Base-by-base conservation (phyloP, 179 eudicot genomes). In the Drosera spatulata region DNA sequence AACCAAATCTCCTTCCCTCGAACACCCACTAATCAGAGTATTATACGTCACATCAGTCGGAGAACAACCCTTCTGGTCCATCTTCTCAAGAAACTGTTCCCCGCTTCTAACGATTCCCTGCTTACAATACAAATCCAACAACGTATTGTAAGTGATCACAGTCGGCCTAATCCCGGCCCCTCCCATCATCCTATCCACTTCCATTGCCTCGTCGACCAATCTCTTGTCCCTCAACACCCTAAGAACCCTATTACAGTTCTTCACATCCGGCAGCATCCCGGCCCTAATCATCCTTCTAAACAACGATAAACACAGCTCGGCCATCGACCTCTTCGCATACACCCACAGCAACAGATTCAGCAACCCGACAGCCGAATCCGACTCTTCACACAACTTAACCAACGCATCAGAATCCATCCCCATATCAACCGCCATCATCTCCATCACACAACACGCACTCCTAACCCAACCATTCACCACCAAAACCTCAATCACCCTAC, bases 221-320 rank as follows among this genome's bases (percentile, higher is more conserved):
- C 62, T 50, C 53, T 53, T 75, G 62, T 79, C 80, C 53, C 84
- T 76, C 61, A 81, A 79, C 10, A 74, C 7, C 65, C 68, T 62
- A 65, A 84, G 78, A 71, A 84, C 58, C 60, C 84, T 74, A 64
- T 84, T 84, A 43, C 86, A 84, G 52, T 70, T 79, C 69, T 72
- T 74, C 63, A 81, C 73, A 69, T 79, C 82, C 4, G 86, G 86
- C 48, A 69, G 72, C n/a, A 79, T 71, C 61, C 67, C 79, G 50
- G 61, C 77, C 50, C 63, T 64, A 41, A 81, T 60, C 86, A 81
- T 81, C 74, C 69, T 79, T 65, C 76, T 64, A 50, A 84, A 84
- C 45, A 75, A 39, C n/a, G 13, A 53, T 57, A 79, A 72, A 46
- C 73, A 76, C 14, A 55, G 61, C 41, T 72, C 78, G 2, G 72